Base-by-base conservation (phyloP, 2,329 filamentous ascomycete genomes). In the Hymenoscyphus infarciens region DNA sequence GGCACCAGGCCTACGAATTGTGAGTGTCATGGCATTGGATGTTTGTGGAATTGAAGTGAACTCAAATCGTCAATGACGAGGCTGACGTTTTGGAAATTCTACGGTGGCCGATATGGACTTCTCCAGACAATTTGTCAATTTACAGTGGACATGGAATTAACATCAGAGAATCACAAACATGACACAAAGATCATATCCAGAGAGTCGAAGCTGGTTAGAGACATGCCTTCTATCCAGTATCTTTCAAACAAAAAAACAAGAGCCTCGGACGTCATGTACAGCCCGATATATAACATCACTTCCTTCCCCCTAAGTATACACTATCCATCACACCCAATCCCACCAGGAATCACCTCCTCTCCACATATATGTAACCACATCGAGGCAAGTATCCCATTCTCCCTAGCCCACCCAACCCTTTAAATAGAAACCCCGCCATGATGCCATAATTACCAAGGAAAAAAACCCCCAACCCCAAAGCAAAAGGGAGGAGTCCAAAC, bases 271-370 rank as follows among this genome's bases (percentile, higher is more conserved):
- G 10, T 29, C 42, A 49, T 25, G 16, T 33, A 35, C 22, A 52
- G 22, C 39, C 42, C 57, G 7, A 49, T 59, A 59, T 59, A 59
- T 52, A 59, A 59, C 57, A 59, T 52, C 22, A 8, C 10, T 16
- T 10, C 27, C 22, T 16, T 27, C 27, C 53, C 16, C 39, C 6
- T 59, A 52, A 59, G 38, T 59, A 35, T 59, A 59, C 57, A 59
- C 57, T 59, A n/a, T 33, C 54, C 54, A 25, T 56, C 45, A 52
- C 45, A 52, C 2, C 45, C 45, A 52, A 13, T 19, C n/a, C 45
- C 15, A 52, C 19, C 19, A 52, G 13, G 19, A 22, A 52, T 22
- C 19, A 22, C 45, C 19, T 22, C n/a, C 45, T 49, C 45, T 52
- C 45, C 45, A 52, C 45, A 52, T 2, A 22, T 52, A 52, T 52